phyloP scores from a whole-genome alignment of 1,284 basidiomycete species.

The Pseudozyma pruni region DNA sequence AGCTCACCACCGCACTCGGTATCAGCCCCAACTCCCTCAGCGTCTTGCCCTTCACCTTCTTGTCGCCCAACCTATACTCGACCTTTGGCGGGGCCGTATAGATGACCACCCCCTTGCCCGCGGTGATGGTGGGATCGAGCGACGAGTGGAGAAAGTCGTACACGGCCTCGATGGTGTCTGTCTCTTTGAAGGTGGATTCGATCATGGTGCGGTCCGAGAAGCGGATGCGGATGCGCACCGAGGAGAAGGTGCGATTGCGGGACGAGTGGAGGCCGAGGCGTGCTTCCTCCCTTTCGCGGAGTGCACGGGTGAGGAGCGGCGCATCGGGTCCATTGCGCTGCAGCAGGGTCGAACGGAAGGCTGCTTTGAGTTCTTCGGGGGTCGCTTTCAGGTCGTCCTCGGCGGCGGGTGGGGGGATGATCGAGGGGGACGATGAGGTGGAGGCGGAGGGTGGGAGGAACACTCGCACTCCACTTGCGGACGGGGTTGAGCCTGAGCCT shows the following conservation, averaged over 20 bases:
- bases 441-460: constrained; percentile 19
- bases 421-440: constrained; percentile 2
- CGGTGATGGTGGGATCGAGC: constrained; percentile 78
- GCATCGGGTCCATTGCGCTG: constrained; percentile 79
- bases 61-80: constrained; percentile 82
- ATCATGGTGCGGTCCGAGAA: constrained; percentile 84
- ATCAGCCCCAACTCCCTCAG: constrained; percentile 79
- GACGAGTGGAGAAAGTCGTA: constrained; percentile 83
- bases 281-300: constrained; percentile 75
- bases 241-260: constrained; percentile 77
- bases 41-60: constrained; percentile 75
- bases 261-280: constrained; percentile 72
- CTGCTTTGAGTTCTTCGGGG: constrained; percentile 77
- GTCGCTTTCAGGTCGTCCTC: constrained; percentile 74
- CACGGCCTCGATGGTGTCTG: constrained; percentile 79
- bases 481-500: not conserved
- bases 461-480: constrained; percentile 5
- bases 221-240: constrained; percentile 83
- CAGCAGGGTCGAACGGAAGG: constrained; percentile 74
- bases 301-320: constrained; percentile 78
- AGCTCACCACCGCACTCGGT: constrained; percentile 79
- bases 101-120: constrained; percentile 80
- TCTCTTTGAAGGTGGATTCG: constrained; percentile 80
- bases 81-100: constrained; percentile 83
- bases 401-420: not conserved